These are phyloP conservation scores for Aspergillus sp. DNA, from an alignment of 2,329 filamentous ascomycete genomes.

Conservation along the genomic window DNA sequence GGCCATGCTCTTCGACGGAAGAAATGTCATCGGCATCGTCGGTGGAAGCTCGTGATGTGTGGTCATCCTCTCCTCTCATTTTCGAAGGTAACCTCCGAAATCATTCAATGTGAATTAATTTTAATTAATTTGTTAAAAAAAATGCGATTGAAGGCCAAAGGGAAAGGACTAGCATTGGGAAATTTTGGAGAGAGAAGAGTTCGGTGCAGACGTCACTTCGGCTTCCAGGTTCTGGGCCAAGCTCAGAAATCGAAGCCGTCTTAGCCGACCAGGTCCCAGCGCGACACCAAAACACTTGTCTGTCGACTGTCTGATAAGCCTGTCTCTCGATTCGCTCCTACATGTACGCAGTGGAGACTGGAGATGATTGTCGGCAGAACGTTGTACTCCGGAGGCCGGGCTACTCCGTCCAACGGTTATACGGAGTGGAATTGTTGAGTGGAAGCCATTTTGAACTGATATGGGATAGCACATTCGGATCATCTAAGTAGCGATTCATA, in stretches of 20 bases:
- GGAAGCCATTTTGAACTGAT: background rate
- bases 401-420: too few species aligned
- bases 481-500: too few species aligned
- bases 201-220: constrained; percentile 5
- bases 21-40: background rate
- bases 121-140: background rate
- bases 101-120: background rate
- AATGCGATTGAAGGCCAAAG: background rate
- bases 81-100: background rate
- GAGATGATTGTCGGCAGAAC: background rate
- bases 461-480: background rate
- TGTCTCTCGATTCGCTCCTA: background rate
- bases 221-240: background rate
- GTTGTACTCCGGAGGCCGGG: background rate
- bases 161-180: background rate
- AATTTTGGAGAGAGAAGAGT: background rate
- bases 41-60: constrained; percentile 13
- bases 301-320: constrained; percentile 7
- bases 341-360: background rate
- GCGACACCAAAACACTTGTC: constrained; percentile 1
- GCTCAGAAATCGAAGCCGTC: constrained; percentile 21
- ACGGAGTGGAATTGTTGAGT: background rate
- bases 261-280: constrained; percentile 22
- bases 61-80: background rate
- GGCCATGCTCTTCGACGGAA: constrained; percentile 8